Percentiles rank a stretch among this genome's conserved stretches.
Conservation (phyloP, 352 stramenopile species). For the Globisporangium radiosum region DNA sequence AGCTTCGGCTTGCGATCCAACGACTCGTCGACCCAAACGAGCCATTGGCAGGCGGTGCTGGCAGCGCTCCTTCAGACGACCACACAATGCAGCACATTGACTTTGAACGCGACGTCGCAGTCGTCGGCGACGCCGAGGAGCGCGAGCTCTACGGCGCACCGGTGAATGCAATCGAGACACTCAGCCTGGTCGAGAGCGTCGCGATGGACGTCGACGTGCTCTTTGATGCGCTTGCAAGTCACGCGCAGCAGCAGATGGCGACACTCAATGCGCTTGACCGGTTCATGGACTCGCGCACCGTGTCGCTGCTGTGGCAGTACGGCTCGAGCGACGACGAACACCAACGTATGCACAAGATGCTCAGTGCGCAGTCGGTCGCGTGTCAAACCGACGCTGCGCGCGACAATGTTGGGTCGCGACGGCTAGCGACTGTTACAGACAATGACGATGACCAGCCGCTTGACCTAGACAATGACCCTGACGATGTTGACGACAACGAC, state of each 20-base stretch:
- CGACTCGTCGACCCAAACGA: constrained; percentile 26
- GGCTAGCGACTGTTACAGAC: too few species aligned
- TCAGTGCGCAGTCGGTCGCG: constrained; percentile 25
- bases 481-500: constrained; percentile 11
- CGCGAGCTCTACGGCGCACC: constrained; percentile 32
- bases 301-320: constrained; percentile 63
- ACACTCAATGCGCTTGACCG: constrained; percentile 55
- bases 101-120: constrained; percentile 29
- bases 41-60: not conserved
- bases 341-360: constrained; percentile 51
- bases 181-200: constrained; percentile 47
- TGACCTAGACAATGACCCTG: not conserved
- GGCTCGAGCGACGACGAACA: constrained; percentile 41
- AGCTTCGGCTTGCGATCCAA: constrained; percentile 36
- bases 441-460: not conserved
- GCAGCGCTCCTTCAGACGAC: constrained; percentile 9
- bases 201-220: constrained; percentile 56
- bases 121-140: constrained; percentile 31
- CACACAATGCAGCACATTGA: constrained; percentile 4
- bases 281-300: constrained; percentile 62
- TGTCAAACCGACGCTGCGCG: constrained; percentile 31
- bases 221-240: constrained; percentile 33
- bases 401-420: not conserved
- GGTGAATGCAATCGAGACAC: constrained; percentile 36
- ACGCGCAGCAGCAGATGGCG: constrained; percentile 29